Evolutionary conservation across 2,329 filamentous ascomycete genomes (phyloP), one percentile per base, ranked within the genome.

Genomic region (Trichoderma cornu-damae): DNA sequence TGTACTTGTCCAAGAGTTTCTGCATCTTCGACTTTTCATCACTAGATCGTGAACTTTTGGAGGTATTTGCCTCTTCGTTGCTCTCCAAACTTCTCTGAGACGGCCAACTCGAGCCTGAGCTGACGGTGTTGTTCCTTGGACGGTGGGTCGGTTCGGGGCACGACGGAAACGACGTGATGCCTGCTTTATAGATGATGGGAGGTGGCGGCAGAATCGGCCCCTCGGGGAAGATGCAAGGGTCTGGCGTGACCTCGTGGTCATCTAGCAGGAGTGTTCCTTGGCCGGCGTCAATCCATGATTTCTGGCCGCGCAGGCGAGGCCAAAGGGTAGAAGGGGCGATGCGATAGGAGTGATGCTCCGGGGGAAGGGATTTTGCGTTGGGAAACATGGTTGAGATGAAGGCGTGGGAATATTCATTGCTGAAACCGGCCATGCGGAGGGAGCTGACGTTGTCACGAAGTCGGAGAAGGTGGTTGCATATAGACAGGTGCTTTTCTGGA

Each of bases 381-480:
- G 65, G 61, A 37, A 72, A 71, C 6, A 73, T 28, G 0, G 63
- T 61, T 12, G 61, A 48, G 9, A 72, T 52, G 24, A 73, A 62
- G 7, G 53, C 57, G 24, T 63, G 56, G 0, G 69, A 67, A 59
- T 71, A 73, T 0, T 46, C 11, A 11, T 71, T 65, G 57, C 62
- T 66, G 59, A 75, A 74, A 2, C 73, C 73, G 20, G 67, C 71
- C 55, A 75, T 67, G 16, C 73, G 68, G 6, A 70, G 58, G 0
- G 70, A 69, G 32, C 63, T 59, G 43, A 75, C 54, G 1, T 66
- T 63, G 4, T 65, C 69, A 9, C 59, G 62, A 2, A 75, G 67
- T 1, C 56, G 60, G 4, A 66, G 30, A 3, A 75, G 60, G 16
- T 64, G 64, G 46, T 70, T 65, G 59, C 68, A 73, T 14, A 73